Conservation (phyloP, 768 basidiomycete genomes). For the Butyriboletus loyo region DNA sequence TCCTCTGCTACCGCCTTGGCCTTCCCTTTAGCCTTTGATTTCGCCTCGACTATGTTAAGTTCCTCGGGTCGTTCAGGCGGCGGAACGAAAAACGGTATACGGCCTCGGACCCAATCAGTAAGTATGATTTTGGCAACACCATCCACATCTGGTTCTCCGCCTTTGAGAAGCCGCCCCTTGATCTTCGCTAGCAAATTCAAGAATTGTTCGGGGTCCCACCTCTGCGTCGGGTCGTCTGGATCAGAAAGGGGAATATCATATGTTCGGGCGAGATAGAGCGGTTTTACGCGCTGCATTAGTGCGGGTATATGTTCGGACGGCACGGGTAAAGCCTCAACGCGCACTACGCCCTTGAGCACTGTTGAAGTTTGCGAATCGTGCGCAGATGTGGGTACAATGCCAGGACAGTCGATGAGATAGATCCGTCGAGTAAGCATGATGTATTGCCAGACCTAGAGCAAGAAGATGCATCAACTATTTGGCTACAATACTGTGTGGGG, state of each 20-base stretch:
- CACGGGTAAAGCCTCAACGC: constrained; percentile 89
- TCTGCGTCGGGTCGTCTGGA: constrained; percentile 44
- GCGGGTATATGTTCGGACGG: constrained; percentile 91
- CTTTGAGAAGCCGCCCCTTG: constrained; percentile 89
- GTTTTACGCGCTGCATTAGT: constrained; percentile 88
- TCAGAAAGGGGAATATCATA: constrained; percentile 72
- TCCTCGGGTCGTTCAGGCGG: constrained; percentile 83
- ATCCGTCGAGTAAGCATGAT: constrained; percentile 95
- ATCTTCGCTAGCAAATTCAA: constrained; percentile 83
- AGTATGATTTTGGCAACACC: constrained; percentile 92
- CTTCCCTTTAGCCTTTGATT: constrained; percentile 51
- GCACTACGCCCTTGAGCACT: constrained; percentile 94
- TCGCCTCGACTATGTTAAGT: constrained; percentile 58
- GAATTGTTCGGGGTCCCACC: constrained; percentile 76
- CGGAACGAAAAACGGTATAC: constrained; percentile 93
- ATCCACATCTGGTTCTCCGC: constrained; percentile 92
- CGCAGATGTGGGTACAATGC: constrained; percentile 93
- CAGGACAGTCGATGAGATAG: constrained; percentile 99
- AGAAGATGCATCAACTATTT: not conserved
- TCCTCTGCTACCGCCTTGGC: constrained; percentile 33
- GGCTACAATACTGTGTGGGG: not conserved
- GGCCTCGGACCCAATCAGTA: constrained; percentile 95
- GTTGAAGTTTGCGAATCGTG: constrained; percentile 86
- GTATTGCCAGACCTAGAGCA: constrained; percentile 90
- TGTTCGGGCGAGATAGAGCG: constrained; percentile 84